Conservation (phyloP, 2,329 filamentous ascomycete genomes). For the Gnomoniopsis smithogilvyi region DNA sequence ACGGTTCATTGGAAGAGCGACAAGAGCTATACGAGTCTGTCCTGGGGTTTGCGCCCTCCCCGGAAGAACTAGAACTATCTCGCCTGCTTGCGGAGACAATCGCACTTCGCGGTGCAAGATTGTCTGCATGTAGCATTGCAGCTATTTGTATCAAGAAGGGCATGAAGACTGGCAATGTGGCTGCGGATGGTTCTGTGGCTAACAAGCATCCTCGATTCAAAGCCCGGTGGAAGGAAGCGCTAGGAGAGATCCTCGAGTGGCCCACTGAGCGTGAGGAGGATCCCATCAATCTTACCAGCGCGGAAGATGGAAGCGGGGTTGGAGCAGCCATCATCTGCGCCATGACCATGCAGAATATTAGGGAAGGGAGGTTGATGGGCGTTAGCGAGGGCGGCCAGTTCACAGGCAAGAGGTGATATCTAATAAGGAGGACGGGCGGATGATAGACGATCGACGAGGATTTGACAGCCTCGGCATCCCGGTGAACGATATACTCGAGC, state of each 20-base stretch:
- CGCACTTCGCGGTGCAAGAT: slow-evolving; percentile 67
- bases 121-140: slow-evolving; percentile 71
- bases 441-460: too few relatives aligned
- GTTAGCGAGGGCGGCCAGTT: slow-evolving; percentile 8
- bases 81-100: slow-evolving; percentile 71
- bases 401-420: not conserved
- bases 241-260: slow-evolving; percentile 74
- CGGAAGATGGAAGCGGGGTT: slow-evolving; percentile 73
- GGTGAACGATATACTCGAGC: not conserved
- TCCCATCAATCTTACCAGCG: slow-evolving; percentile 63
- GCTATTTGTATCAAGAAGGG: slow-evolving; percentile 76
- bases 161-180: slow-evolving; percentile 67
- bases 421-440: not conserved
- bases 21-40: slow-evolving; percentile 59
- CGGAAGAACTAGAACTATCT: slow-evolving; percentile 66
- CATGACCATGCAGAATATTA: slow-evolving; percentile 25
- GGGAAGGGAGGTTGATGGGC: slow-evolving; percentile 8
- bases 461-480: not conserved
- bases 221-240: slow-evolving; percentile 63
- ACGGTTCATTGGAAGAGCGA: slow-evolving; percentile 68
- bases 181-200: slow-evolving; percentile 74
- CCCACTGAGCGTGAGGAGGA: slow-evolving; percentile 60
- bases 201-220: slow-evolving; percentile 81
- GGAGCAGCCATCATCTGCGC: slow-evolving; percentile 70
- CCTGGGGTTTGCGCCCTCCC: slow-evolving; percentile 55